A percentile compares a stretch with the other conserved stretches of the same genome.
These are phyloP conservation scores for Amoeboaphelidium occidentale DNA, from an alignment of 371 early-diverging fungal genomes.

Conservation along the genomic window DNA sequence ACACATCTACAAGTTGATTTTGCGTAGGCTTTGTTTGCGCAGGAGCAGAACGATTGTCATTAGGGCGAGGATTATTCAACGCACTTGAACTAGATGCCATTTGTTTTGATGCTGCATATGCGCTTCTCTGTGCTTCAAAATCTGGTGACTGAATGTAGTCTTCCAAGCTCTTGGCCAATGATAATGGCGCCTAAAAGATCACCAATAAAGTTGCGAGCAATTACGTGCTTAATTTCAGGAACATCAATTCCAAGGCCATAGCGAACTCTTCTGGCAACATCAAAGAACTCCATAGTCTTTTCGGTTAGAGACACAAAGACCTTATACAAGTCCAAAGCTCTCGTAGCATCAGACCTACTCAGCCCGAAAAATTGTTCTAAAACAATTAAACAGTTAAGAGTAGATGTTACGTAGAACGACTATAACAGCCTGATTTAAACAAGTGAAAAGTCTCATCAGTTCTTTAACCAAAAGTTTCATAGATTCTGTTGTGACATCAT, in stretches of 20 bases:
- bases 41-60: too few relatives aligned
- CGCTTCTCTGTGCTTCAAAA: conserved; percentile 25
- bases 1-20: too few relatives aligned
- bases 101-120: too few relatives aligned
- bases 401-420: conserved; percentile 40
- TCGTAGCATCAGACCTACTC: conserved; percentile 43
- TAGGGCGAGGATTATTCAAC: too few relatives aligned
- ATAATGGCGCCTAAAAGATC: conserved; percentile 39
- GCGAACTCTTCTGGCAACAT: conserved; percentile 42
- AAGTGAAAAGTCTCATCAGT: conserved; percentile 54
- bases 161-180: conserved; percentile 56
- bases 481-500: conserved; percentile 59
- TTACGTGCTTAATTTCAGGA: conserved; percentile 58
- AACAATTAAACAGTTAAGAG: background rate
- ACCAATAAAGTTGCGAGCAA: conserved; percentile 1
- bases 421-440: conserved; percentile 73
- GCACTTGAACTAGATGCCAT: too few relatives aligned
- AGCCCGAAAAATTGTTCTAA: conserved; percentile 66
- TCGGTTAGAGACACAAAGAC: conserved; percentile 59
- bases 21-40: too few relatives aligned
- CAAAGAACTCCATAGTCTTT: conserved; percentile 45
- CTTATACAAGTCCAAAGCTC: conserved; percentile 67
- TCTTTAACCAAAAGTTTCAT: conserved; percentile 63
- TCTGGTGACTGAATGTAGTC: conserved; percentile 52
- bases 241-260: conserved; percentile 41